phyloP scores from a whole-genome alignment of 2,329 filamentous ascomycete species.

The Aspergillus terreus region DNA sequence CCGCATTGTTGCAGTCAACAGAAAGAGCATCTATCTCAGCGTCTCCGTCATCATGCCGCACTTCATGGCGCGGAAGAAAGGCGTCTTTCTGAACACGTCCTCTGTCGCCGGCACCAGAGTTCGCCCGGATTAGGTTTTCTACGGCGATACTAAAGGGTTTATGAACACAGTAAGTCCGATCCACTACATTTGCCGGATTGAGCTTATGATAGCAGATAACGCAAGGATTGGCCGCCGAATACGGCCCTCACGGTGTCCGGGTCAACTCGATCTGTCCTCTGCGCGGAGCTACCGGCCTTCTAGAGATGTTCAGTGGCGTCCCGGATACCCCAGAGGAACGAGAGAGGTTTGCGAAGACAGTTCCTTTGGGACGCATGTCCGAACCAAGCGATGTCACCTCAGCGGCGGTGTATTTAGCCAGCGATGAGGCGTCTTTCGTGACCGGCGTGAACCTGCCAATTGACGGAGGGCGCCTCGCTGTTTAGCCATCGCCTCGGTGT shows the following conservation, averaged over 20 bases:
- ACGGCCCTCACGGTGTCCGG: constrained; percentile 11
- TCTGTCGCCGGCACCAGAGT: neutral
- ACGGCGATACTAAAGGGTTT: constrained; percentile 1
- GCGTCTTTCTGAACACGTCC: constrained; percentile 2
- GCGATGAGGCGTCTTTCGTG: constrained; percentile 3
- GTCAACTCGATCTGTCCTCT: constrained; percentile 18
- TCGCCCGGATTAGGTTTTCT: neutral
- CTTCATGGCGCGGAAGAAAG: neutral
- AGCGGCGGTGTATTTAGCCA: constrained; percentile 2
- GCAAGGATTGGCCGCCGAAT: constrained; percentile 11
- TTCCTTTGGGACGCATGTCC: constrained; percentile 3
- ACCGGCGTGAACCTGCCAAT: neutral
- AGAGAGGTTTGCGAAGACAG: neutral
- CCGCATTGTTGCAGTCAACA: neutral
- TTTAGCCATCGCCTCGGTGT: neutral
- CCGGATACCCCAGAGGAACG: constrained; percentile 1
- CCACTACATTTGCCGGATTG: neutral
- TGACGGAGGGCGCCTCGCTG: neutral
- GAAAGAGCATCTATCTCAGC: constrained; percentile 4
- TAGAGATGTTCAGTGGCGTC: constrained; percentile 2
- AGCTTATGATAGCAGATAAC: constrained; percentile 1
- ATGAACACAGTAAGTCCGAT: neutral
- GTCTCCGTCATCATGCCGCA: constrained; percentile 2
- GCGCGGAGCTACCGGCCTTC: constrained; percentile 12
- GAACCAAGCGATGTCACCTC: constrained; percentile 1